These are phyloP conservation scores for Salvia miltiorrhiza DNA, from an alignment of 257 asterid species.

Conservation along the genomic window DNA sequence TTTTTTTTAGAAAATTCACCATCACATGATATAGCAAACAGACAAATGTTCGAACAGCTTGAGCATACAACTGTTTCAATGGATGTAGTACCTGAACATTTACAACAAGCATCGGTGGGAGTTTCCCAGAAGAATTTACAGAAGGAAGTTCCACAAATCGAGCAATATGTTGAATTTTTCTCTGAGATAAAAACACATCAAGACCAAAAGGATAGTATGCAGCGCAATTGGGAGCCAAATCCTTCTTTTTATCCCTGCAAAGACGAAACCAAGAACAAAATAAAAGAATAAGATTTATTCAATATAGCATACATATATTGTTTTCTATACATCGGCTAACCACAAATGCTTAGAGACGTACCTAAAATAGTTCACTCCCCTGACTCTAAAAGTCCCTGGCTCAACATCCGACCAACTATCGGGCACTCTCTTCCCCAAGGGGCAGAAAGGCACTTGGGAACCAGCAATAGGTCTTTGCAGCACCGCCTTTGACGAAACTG, in stretches of 20 bases:
- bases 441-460: conserved; percentile 87
- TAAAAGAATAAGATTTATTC: not conserved
- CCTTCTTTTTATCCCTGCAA: conserved; percentile 93
- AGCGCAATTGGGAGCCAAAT: conserved; percentile 65
- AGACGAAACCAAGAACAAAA: not conserved
- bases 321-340: not conserved
- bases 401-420: conserved; percentile 92
- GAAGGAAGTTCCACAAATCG: conserved; percentile 77
- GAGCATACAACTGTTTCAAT: not conserved
- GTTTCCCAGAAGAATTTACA: conserved; percentile 50
- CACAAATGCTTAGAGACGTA: conserved; percentile 8
- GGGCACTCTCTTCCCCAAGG: conserved; percentile 75
- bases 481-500: conserved; percentile 80
- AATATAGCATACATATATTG: not conserved
- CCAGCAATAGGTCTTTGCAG: conserved; percentile 87
- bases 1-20: no score
- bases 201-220: conserved; percentile 95
- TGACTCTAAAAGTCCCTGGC: conserved; percentile 74
- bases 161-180: conserved; percentile 82
- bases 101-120: conserved; percentile 89
- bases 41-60: not conserved
- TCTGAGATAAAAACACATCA: conserved; percentile 78
- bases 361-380: conserved; percentile 83
- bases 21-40: not conserved
- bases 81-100: conserved; percentile 72